A percentile compares a stretch with the other conserved stretches of the same genome.
These are phyloP conservation scores for Cercospora zeae-maydis DNA, from an alignment of 2,329 filamentous ascomycete genomes.

Conservation along the genomic window DNA sequence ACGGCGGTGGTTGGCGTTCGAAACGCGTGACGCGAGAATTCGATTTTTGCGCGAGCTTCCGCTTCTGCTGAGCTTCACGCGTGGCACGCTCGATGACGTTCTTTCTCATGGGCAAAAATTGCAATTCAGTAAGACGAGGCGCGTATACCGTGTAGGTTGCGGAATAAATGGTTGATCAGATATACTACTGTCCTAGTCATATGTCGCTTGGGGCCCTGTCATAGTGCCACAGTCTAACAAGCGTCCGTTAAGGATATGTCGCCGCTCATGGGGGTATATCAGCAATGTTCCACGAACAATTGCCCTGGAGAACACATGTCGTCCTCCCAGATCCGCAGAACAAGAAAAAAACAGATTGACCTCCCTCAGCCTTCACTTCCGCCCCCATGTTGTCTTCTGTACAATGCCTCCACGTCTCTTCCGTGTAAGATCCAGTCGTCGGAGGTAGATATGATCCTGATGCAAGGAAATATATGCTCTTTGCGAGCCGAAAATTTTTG, in stretches of 20 bases:
- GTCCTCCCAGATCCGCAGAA: background rate
- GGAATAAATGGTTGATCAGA: background rate
- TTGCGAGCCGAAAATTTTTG: conserved; percentile 7
- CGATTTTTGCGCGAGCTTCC: background rate
- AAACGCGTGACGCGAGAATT: background rate
- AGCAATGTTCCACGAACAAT: conserved; percentile 10
- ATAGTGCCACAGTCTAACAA: conserved; percentile 6
- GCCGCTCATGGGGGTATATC: conserved; percentile 26
- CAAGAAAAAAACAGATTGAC: conserved; percentile 14
- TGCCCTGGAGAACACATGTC: conserved; percentile 8
- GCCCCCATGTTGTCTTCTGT: conserved; percentile 9
- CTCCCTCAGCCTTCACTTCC: conserved; percentile 3
- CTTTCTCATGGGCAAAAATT: background rate
- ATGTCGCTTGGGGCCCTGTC: background rate
- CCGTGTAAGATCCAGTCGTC: background rate
- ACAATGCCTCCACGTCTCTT: conserved; percentile 11
- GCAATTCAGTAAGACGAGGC: background rate
- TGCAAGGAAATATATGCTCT: conserved; percentile 9
- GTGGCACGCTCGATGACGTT: background rate
- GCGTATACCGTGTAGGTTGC: background rate
- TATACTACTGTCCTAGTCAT: conserved; percentile 4
- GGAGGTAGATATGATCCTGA: background rate
- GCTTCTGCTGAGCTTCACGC: background rate
- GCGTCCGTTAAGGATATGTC: conserved; percentile 2
- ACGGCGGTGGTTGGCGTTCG: background rate